Conservation (phyloP, 73 alveolate genomes). For the Paramecium tetraurelia region DNA sequence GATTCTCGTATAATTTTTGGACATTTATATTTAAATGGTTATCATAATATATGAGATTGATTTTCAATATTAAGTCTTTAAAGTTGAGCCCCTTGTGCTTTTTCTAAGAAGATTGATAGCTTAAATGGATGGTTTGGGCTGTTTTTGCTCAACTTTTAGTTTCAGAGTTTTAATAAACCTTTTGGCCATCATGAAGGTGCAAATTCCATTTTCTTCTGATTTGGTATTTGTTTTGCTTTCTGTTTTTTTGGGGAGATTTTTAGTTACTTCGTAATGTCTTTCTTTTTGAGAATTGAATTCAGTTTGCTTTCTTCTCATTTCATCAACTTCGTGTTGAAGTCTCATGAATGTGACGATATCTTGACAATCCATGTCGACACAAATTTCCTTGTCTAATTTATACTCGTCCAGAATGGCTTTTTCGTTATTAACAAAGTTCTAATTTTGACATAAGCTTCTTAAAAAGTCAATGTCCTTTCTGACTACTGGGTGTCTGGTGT, state of each 20-base stretch:
- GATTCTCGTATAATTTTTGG: too few species aligned
- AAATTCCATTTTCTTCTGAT: background rate
- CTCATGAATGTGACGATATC: constrained; percentile 31
- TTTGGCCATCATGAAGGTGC: constrained; percentile 31
- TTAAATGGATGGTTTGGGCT: background rate
- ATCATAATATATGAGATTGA: background rate
- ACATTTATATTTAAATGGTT: background rate
- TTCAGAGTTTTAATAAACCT: background rate
- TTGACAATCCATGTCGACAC: constrained; percentile 26
- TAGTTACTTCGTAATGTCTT: background rate
- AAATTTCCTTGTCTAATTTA: constrained; percentile 30
- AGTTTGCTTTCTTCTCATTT: background rate
- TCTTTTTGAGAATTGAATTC: background rate
- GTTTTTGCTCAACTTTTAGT: background rate
- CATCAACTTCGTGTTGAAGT: constrained; percentile 24
- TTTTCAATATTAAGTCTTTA: background rate
- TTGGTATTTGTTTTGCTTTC: background rate
- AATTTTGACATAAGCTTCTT: constrained; percentile 24
- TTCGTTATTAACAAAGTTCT: constrained; percentile 11
- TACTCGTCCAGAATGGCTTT: background rate
- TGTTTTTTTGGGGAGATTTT: background rate
- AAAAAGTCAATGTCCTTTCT: background rate
- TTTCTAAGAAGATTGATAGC: background rate
- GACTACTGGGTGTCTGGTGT: background rate
- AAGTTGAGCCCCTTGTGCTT: background rate